A percentile compares a stretch with the other conserved stretches of the same genome.
These are phyloP conservation scores for Fusarium torulosum DNA, from an alignment of 2,329 filamentous ascomycete species.

Conservation along the genomic window DNA sequence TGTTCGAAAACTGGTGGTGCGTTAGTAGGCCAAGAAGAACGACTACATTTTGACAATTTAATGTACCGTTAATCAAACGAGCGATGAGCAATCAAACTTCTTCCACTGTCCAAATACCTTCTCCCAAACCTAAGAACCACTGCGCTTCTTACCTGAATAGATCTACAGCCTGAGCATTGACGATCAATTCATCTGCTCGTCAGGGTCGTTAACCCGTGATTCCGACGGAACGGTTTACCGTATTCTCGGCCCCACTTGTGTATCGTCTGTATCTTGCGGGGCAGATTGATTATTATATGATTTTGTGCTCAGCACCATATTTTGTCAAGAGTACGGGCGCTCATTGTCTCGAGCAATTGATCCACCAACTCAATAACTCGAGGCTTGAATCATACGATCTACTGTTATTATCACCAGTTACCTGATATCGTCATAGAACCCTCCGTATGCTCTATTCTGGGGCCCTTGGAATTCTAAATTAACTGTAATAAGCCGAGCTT, in stretches of 20 bases:
- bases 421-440: conserved; percentile 6
- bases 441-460: background rate
- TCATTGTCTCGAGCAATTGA: conserved; percentile 8
- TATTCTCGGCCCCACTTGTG: conserved; percentile 10
- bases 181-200: background rate
- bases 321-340: background rate
- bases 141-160: background rate
- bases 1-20: too few relatives aligned
- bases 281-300: conserved; percentile 5
- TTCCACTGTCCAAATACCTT: background rate
- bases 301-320: background rate
- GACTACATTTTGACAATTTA: too few relatives aligned
- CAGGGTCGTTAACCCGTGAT: conserved; percentile 4
- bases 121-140: background rate
- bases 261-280: conserved; percentile 6
- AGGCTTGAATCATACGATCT: background rate
- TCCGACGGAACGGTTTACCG: conserved; percentile 18
- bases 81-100: background rate
- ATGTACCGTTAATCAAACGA: too few relatives aligned
- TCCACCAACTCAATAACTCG: background rate
- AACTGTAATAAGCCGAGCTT: conserved; percentile 3
- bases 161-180: too few relatives aligned
- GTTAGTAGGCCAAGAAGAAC: too few relatives aligned
- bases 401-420: background rate
- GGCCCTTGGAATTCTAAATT: background rate